phyloP scores from a whole-genome alignment of 495 filamentous ascomycete genomes.

The Pyronema domesticum region DNA sequence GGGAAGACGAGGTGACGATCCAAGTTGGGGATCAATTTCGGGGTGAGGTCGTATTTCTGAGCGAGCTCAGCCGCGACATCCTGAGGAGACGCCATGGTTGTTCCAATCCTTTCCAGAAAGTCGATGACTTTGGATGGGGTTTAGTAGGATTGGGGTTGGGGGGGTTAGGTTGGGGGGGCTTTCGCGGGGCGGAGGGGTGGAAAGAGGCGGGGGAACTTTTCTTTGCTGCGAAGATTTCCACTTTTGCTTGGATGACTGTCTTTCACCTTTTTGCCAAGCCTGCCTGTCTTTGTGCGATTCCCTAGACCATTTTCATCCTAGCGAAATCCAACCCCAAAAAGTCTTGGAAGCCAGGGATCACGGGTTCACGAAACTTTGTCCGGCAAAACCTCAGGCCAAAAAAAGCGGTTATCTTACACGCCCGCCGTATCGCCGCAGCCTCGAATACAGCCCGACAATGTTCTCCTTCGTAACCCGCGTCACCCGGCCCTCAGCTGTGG shows the following conservation, averaged over 20 bases:
- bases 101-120: background rate
- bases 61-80: background rate
- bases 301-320: too few species aligned
- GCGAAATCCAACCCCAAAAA: too few species aligned
- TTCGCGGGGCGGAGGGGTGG: background rate
- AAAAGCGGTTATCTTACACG: too few species aligned
- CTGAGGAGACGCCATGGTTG: background rate
- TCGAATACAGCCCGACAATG: too few species aligned
- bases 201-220: too few species aligned
- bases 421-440: too few species aligned
- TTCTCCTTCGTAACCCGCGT: too few species aligned
- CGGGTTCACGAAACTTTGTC: too few species aligned
- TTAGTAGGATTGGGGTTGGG: background rate
- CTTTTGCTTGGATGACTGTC: conserved; percentile 4
- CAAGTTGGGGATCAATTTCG: conserved; percentile 76
- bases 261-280: background rate
- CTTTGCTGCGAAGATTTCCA: background rate
- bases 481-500: too few species aligned
- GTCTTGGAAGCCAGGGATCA: too few species aligned
- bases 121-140: background rate
- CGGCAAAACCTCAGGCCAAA: too few species aligned
- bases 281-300: too few species aligned
- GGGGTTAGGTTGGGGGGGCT: background rate
- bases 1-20: conserved; percentile 93
- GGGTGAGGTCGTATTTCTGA: conserved; percentile 52